Base-by-base conservation (phyloP, 345 rosid genomes). In the Salix purpurea region DNA sequence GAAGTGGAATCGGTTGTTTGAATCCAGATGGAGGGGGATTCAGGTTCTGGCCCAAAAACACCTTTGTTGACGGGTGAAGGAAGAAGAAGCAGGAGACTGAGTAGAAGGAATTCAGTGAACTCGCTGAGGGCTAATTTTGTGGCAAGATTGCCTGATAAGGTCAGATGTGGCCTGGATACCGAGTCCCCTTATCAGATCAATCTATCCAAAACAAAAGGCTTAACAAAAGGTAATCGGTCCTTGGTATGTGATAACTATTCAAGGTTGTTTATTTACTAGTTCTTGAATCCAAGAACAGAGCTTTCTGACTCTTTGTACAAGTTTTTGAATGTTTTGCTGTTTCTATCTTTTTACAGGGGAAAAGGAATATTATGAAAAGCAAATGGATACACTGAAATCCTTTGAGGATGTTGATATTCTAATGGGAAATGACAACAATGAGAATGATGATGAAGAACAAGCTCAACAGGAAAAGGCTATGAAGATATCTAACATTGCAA, bases 401-500 rank as follows among this genome's bases (percentile, higher is more conserved):
- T 93, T 93, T 65, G 93, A 90, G 80, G 96, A 89, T 73, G 96
- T 89, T 50, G 98, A 94, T 70, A 70, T 80, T 66, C 52, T 85
- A 62, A 67, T 84, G 67, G 74, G 60, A 30, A 78, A 85, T 1
- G 83, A 79, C 26, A 2, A 52, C 4, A 85, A 74, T n/a, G 90
- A 79, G 18, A 85, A 85, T 32, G 67, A 68, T n/a, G 74, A 36
- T 2, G 80, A 74, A 70, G 96, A 88, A 68, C 86, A 82, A 78
- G 81, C 30, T n/a, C 83, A 86, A 75, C 86, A 85, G 13, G 98
- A 94, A 61, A 76, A 81, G 76, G 97, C 97, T 3, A 94, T 94
- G 96, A 87, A 76, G 82, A 84, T 94, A 69, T 94, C 97, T 0
- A 94, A 94, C 67, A 89, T 78, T 77, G 93, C 97, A 18, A 94